phyloP scores from a whole-genome alignment of 352 stramenopile genomes.

The Pythium dissimile region DNA sequence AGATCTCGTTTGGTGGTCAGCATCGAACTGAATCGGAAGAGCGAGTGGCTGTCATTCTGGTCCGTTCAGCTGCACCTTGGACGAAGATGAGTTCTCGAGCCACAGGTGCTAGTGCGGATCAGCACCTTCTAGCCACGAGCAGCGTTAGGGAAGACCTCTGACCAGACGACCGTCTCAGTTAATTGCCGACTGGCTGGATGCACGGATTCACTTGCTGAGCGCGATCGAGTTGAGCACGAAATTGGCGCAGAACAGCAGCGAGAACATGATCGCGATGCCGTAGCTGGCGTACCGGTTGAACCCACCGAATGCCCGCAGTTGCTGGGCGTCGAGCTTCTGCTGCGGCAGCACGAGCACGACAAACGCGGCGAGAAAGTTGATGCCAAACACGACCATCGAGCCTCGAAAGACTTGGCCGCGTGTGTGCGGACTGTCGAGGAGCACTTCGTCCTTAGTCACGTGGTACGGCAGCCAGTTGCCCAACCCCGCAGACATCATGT shows the following conservation, averaged over 20 bases:
- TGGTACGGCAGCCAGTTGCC: constrained; percentile 20
- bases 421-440: background rate
- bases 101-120: no score
- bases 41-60: background rate
- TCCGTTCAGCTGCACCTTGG: background rate
- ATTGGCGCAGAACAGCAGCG: constrained; percentile 35
- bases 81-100: no score
- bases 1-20: background rate
- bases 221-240: constrained; percentile 20
- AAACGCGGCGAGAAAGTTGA: constrained; percentile 20
- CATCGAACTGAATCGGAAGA: background rate
- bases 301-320: constrained; percentile 20
- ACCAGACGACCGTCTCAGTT: background rate
- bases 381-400: constrained; percentile 4
- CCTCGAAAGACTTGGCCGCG: constrained; percentile 5
- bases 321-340: constrained; percentile 30
- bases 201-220: background rate
- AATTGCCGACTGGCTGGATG: constrained; percentile 2
- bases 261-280: constrained; percentile 28
- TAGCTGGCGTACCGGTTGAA: constrained; percentile 28
- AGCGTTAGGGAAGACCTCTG: no score
- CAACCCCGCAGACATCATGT: constrained; percentile 28
- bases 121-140: no score
- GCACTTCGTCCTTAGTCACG: constrained; percentile 5
- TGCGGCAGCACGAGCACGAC: constrained; percentile 15